Evolutionary conservation across 495 filamentous ascomycete species (phyloP).

Genomic region (Bacidia gigantensis): DNA sequence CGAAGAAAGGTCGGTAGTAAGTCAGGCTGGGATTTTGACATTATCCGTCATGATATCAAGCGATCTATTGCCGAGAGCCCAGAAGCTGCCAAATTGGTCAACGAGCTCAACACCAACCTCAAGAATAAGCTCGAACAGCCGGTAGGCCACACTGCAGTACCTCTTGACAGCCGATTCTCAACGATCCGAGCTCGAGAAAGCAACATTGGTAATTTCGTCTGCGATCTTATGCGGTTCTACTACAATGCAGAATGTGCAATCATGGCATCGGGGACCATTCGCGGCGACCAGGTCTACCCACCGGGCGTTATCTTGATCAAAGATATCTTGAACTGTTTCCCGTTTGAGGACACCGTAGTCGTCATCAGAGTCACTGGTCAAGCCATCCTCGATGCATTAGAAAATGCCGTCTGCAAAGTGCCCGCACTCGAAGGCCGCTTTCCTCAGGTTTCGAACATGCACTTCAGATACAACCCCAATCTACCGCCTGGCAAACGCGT

Average conservation of each 20-base stretch:
- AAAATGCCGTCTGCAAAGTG: slow-evolving; percentile 66
- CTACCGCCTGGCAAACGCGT: slow-evolving; percentile 47
- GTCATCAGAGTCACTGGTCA: slow-evolving; percentile 54
- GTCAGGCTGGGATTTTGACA: slow-evolving; percentile 60
- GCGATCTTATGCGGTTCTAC: slow-evolving; percentile 76
- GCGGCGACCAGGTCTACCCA: slow-evolving; percentile 79
- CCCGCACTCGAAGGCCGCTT: slow-evolving; percentile 66
- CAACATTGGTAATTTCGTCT: slow-evolving; percentile 81
- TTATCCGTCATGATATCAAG: slow-evolving; percentile 57
- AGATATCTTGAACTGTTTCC: slow-evolving; percentile 71
- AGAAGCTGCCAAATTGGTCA: slow-evolving; percentile 41
- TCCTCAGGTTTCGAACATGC: slow-evolving; percentile 72
- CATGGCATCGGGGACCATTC: slow-evolving; percentile 80
- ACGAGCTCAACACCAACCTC: slow-evolving; percentile 53
- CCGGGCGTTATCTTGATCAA: slow-evolving; percentile 61
- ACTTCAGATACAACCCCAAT: slow-evolving; percentile 51
- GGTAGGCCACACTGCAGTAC: slow-evolving; percentile 63
- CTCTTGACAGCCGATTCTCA: slow-evolving; percentile 72
- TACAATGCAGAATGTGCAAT: slow-evolving; percentile 67
- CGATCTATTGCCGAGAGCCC: slow-evolving; percentile 49
- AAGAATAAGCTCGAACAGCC: slow-evolving; percentile 67
- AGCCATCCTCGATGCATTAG: slow-evolving; percentile 58
- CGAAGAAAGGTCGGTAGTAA: slow-evolving; percentile 32
- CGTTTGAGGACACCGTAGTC: slow-evolving; percentile 83
- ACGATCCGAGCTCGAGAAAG: slow-evolving; percentile 65